phyloP scores from a whole-genome alignment of 805 yeast species.

The Saturnispora saitoi region DNA sequence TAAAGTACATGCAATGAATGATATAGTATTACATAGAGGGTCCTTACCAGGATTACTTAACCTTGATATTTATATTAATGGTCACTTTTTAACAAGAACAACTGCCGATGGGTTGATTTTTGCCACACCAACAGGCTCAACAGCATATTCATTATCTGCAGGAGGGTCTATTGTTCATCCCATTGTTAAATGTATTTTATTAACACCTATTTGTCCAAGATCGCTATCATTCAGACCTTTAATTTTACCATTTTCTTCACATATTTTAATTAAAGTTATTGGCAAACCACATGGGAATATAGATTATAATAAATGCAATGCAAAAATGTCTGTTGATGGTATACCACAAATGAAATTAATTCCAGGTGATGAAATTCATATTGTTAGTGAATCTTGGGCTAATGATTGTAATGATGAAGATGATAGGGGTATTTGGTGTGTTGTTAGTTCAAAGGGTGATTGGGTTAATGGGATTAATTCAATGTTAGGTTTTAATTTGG shows the following conservation, averaged over 20 bases:
- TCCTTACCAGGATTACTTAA: conserved; percentile 77
- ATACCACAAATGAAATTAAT: conserved; percentile 58
- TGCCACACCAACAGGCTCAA: conserved; percentile 91
- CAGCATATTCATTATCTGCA: conserved; percentile 81
- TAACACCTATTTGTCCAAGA: conserved; percentile 90
- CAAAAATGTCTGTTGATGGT: conserved; percentile 76
- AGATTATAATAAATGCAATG: conserved; percentile 24
- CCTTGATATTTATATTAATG: conserved; percentile 78
- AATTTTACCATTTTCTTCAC: conserved; percentile 70
- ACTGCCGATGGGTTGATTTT: conserved; percentile 86
- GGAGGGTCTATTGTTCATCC: conserved; percentile 96
- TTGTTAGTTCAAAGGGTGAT: conserved; percentile 73
- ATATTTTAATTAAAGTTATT: conserved; percentile 54
- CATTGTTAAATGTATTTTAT: conserved; percentile 65
- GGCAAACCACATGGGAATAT: conserved; percentile 33
- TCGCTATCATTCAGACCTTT: conserved; percentile 86
- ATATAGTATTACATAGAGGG: conserved; percentile 81
- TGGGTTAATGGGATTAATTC: conserved; percentile 91
- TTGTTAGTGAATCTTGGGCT: conserved; percentile 57
- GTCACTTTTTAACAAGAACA: conserved; percentile 76
- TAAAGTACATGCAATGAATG: conserved; percentile 75
- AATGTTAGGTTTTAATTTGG: conserved; percentile 78
- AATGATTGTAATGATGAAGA: conserved; percentile 27
- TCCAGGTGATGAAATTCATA: conserved; percentile 75
- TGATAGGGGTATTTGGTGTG: conserved; percentile 72